Evolutionary conservation across 495 filamentous ascomycete genomes (phyloP).

Genomic region (Hypomontagnella submonticulosa): DNA sequence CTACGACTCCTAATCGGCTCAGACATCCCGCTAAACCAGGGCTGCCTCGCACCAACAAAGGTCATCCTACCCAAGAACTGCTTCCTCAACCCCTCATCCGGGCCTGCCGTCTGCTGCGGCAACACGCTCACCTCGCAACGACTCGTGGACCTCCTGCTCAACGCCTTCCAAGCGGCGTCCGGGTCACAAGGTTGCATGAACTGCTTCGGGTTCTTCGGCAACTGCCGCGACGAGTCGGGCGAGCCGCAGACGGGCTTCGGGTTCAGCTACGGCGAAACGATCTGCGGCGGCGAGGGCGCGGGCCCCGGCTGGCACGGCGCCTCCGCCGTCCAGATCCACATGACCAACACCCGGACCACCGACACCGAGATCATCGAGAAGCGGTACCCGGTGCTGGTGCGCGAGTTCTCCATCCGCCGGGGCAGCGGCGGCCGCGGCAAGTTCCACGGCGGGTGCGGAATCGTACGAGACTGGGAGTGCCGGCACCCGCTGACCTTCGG

Average conservation of each 20-base stretch:
- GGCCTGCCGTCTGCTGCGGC: slow-evolving; percentile 75
- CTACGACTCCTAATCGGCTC: slow-evolving; percentile 89
- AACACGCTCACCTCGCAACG: slow-evolving; percentile 93
- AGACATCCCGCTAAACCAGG: slow-evolving; percentile 97
- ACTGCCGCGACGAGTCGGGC: slow-evolving; percentile 62
- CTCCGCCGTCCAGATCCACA: slow-evolving; percentile 91
- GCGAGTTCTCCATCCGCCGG: slow-evolving; percentile 79
- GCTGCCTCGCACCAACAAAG: slow-evolving; percentile 89
- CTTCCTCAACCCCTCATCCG: slow-evolving; percentile 68
- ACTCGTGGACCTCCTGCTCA: slow-evolving; percentile 91
- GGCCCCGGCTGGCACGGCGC: slow-evolving; percentile 89
- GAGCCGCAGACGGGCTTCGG: slow-evolving; percentile 68
- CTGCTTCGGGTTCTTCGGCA: slow-evolving; percentile 87
- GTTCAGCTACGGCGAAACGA: slow-evolving; percentile 99
- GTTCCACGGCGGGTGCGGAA: slow-evolving; percentile 86
- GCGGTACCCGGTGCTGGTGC: slow-evolving; percentile 87
- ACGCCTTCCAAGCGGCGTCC: slow-evolving; percentile 89
- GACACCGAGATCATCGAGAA: slow-evolving; percentile 95
- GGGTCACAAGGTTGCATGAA: slow-evolving; percentile 77
- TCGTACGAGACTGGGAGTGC: slow-evolving; percentile 94
- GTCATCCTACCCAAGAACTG: slow-evolving; percentile 80
- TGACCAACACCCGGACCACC: slow-evolving; percentile 98
- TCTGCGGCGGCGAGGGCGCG: slow-evolving; percentile 91
- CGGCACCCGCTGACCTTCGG: slow-evolving; percentile 78
- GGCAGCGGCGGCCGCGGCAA: slow-evolving; percentile 77